Conservation (phyloP, 139 green algal genomes). For the Monoraphidium neglectum region DNA sequence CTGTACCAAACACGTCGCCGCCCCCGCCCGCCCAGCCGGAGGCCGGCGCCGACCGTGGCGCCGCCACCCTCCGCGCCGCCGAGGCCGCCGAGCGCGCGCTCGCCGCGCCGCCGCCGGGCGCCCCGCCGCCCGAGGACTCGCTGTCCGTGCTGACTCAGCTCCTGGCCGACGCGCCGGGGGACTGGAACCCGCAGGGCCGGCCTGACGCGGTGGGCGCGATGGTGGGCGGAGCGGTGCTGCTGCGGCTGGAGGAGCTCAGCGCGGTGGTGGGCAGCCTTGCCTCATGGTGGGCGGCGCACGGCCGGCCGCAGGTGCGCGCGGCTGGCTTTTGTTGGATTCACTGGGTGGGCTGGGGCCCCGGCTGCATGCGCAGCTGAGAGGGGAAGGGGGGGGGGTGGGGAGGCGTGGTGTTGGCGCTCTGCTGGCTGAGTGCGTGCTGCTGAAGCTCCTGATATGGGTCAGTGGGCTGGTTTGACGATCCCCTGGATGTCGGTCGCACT, state of each 20-base stretch:
- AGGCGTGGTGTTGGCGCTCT: too few species aligned
- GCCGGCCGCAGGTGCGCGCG: too few species aligned
- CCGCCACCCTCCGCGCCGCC: neutral
- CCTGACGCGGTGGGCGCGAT: conserved; percentile 49
- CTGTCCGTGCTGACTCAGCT: conserved; percentile 25
- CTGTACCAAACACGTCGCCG: neutral
- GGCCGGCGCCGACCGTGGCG: too few species aligned
- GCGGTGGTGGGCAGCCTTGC: conserved; percentile 20
- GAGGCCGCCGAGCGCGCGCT: neutral
- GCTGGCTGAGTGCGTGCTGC: too few species aligned
- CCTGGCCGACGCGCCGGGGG: conserved; percentile 31
- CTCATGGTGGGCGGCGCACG: too few species aligned
- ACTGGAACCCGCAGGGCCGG: conserved; percentile 51
- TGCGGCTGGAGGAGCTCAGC: conserved; percentile 48
- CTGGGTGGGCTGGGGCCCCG: too few species aligned
- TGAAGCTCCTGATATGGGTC: too few species aligned
- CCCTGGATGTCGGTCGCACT: neutral
- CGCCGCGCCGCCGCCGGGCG: conserved; percentile 5
- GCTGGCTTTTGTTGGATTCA: too few species aligned
- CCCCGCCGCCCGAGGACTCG: conserved; percentile 2
- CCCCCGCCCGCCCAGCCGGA: neutral
- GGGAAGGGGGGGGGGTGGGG: too few species aligned
- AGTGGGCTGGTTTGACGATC: too few species aligned
- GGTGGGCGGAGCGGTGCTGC: conserved; percentile 49
- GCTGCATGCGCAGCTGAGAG: too few species aligned